phyloP scores from a whole-genome alignment of 1,284 basidiomycete species.

The Sporisorium exsertum region DNA sequence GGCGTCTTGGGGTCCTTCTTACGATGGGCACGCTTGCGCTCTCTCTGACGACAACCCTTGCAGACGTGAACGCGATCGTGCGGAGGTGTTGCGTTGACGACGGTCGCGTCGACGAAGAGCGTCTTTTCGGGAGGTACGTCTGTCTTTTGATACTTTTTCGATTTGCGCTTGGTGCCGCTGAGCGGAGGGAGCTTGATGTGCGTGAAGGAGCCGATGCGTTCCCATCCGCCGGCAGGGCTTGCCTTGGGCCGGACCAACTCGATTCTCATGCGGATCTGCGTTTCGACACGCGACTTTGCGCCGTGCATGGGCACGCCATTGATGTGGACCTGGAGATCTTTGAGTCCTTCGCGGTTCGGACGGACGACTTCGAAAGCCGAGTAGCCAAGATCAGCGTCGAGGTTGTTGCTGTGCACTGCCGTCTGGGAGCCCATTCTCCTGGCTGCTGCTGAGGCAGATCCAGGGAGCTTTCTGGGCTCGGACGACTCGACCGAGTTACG shows the following conservation, averaged over 20 bases:
- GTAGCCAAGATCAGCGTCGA: constrained; percentile 59
- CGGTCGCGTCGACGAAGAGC: constrained; percentile 66
- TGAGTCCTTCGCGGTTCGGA: constrained; percentile 54
- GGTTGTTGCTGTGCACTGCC: constrained; percentile 54
- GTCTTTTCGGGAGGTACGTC: constrained; percentile 66
- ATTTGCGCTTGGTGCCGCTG: constrained; percentile 73
- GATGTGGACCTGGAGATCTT: constrained; percentile 73
- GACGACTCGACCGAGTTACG: constrained; percentile 52
- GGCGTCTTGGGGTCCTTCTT: constrained; percentile 60
- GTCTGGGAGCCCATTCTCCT: constrained; percentile 46
- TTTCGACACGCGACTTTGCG: constrained; percentile 93
- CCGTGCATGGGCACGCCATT: constrained; percentile 85
- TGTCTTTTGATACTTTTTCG: constrained; percentile 76
- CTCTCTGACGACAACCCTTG: constrained; percentile 77
- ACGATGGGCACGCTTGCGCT: constrained; percentile 67
- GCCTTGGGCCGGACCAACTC: constrained; percentile 61
- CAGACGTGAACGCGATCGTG: constrained; percentile 80
- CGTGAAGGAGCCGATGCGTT: constrained; percentile 65
- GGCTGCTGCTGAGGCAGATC: constrained; percentile 13
- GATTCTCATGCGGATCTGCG: constrained; percentile 72
- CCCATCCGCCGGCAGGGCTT: constrained; percentile 45
- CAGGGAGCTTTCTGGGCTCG: constrained; percentile 35
- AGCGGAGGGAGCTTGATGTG: constrained; percentile 68
- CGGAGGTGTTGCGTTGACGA: constrained; percentile 76
- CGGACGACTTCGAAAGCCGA: constrained; percentile 57